Base-by-base conservation (phyloP, 2,329 filamentous ascomycete species). In the Chrysoporthe puriensis region DNA sequence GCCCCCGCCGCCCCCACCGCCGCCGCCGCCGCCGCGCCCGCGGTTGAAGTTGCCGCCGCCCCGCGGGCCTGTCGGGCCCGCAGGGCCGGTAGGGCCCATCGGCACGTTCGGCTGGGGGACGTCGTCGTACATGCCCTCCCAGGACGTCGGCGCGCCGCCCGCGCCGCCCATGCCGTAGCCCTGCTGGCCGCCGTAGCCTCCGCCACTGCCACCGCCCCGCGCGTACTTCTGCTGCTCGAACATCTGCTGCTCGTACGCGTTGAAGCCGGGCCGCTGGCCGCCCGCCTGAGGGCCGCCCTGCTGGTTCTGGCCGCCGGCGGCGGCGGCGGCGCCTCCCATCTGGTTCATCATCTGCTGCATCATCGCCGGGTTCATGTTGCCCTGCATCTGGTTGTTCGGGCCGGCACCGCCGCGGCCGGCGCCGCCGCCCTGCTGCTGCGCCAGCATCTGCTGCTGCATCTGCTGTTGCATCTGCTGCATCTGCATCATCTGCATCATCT, bases 91-190 rank as follows among this genome's bases (percentile, higher is more conserved):
- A 26, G 26, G 26, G 26, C 61, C 67, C 67, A 67, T 69, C 44
- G 66, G 66, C 21, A 90, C 86, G 73, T 90, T 90, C 5, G 93
- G 93, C 76, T 95, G 93, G 18, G 94, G 94, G 1, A 94, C 92
- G 77, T 97, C 95, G 77, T 98, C 95, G 78, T 97, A 98, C 94
- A 97, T 97, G 75, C 95, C 95, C 78, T 98, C 95, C 94, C 94
- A 97, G 52, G 91, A 94, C 34, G 92, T 93, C n/a, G 91, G 91
- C 18, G 88, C 89, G 57, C 88, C 88, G 66, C 82, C 76, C 8
- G 74, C 76, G 48, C 73, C 63, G 46, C 71, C 77, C 70, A 78
- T 76, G 62, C 74, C 76, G 67, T 79, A 80, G 52, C 69, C 76
- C 66, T 75, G 72, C 61, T 73, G 69, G 26, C 73, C 67, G 43